Evolutionary conservation across 768 basidiomycete species (phyloP).

Genomic region (Termitomyces sp.): DNA sequence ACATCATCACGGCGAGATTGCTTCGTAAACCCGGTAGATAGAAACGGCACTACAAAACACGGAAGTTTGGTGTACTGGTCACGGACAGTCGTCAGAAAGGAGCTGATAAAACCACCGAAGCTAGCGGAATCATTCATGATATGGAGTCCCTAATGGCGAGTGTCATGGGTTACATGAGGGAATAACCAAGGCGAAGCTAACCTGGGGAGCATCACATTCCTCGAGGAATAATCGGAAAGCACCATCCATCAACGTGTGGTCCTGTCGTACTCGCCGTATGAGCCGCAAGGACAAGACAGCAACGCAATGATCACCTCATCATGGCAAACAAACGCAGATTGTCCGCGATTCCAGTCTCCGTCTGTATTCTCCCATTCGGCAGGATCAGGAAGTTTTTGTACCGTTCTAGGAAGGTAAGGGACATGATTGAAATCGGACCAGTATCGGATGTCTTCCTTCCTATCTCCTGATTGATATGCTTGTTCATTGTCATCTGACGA

Average conservation of each 20-base stretch:
- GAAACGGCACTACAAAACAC: slow-evolving; percentile 47
- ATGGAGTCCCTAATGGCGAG: slow-evolving; percentile 55
- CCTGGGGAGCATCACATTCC: slow-evolving; percentile 73
- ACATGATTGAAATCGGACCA: slow-evolving; percentile 70
- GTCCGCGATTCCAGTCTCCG: slow-evolving; percentile 52
- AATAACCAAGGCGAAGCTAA: slow-evolving; percentile 17
- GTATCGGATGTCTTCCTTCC: slow-evolving; percentile 35
- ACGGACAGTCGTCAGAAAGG: slow-evolving; percentile 53
- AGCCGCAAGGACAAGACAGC: not conserved
- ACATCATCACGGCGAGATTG: slow-evolving; percentile 37
- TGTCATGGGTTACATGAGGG: not conserved
- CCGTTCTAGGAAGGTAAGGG: slow-evolving; percentile 57
- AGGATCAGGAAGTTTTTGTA: slow-evolving; percentile 58
- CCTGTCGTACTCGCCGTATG: slow-evolving; percentile 28
- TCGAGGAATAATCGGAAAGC: slow-evolving; percentile 64
- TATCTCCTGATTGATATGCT: slow-evolving; percentile 3
- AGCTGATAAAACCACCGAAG: slow-evolving; percentile 61
- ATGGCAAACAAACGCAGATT: slow-evolving; percentile 45
- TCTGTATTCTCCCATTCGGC: slow-evolving; percentile 47
- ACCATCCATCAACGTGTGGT: slow-evolving; percentile 62
- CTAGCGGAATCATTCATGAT: slow-evolving; percentile 52
- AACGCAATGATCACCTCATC: slow-evolving; percentile 38
- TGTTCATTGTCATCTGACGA: slow-evolving; percentile 13
- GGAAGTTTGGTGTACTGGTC: slow-evolving; percentile 69
- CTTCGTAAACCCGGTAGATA: slow-evolving; percentile 34